A percentile compares a stretch with the other conserved stretches of the same genome.
These are phyloP conservation scores for Bocquillonia castaneifolia DNA, from an alignment of 441 rosid genomes.

Conservation along the genomic window DNA sequence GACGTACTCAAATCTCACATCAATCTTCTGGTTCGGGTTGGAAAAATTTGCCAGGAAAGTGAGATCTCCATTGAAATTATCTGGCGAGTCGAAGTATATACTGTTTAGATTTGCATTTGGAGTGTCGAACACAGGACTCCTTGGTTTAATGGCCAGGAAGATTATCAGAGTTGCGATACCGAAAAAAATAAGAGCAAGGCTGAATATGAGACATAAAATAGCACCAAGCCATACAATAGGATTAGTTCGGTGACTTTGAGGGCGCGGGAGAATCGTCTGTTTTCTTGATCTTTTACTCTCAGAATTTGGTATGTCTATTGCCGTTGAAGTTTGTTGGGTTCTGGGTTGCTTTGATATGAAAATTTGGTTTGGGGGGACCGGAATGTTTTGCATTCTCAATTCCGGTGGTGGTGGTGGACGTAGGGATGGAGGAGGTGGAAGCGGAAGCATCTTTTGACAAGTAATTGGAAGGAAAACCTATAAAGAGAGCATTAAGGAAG, in stretches of 20 bases:
- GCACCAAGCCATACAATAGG: slow-evolving; percentile 69
- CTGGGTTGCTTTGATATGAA: slow-evolving; percentile 37
- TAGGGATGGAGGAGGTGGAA: slow-evolving; percentile 25
- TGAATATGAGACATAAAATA: slow-evolving; percentile 61
- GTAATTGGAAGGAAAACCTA: slow-evolving; percentile 7
- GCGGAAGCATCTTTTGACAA: slow-evolving; percentile 30
- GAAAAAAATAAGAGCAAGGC: slow-evolving; percentile 64
- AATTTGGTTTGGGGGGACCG: slow-evolving; percentile 33
- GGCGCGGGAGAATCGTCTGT: slow-evolving; percentile 35
- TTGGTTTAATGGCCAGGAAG: slow-evolving; percentile 56
- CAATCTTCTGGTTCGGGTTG: slow-evolving; percentile 66
- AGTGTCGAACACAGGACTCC: slow-evolving; percentile 64
- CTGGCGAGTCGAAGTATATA: slow-evolving; percentile 68
- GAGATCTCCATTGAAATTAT: slow-evolving; percentile 70
- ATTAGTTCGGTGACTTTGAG: slow-evolving; percentile 45
- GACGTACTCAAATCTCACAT: slow-evolving; percentile 52
- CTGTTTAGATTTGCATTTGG: slow-evolving; percentile 63
- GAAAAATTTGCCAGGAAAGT: slow-evolving; percentile 60
- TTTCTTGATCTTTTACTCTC: slow-evolving; percentile 25
- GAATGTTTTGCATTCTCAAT: slow-evolving; percentile 23
- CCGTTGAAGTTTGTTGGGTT: slow-evolving; percentile 24
- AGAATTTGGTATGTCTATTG: slow-evolving; percentile 21
- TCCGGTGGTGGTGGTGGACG: slow-evolving; percentile 25
- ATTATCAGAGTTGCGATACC: slow-evolving; percentile 70
- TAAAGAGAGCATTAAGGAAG: slow-evolving; percentile 23